Evolutionary conservation across 257 asterid species (phyloP).

Genomic region (Penstemon barbatus): DNA sequence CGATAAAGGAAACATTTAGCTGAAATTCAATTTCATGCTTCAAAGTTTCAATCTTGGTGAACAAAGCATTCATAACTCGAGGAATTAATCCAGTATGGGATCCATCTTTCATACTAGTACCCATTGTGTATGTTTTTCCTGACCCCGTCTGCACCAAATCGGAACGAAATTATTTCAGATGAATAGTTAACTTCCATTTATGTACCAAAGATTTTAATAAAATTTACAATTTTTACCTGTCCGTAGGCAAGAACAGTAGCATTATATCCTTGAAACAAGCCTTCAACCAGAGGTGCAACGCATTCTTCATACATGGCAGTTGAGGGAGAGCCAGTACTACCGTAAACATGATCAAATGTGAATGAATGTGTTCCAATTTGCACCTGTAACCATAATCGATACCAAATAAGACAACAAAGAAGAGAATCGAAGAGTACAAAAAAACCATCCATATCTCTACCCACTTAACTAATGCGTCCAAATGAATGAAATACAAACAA

Average conservation of each 20-base stretch:
- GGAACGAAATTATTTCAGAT: slow-evolving; percentile 16
- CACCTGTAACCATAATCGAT: slow-evolving; percentile 48
- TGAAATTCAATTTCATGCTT: slow-evolving; percentile 92
- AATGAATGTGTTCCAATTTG: slow-evolving; percentile 93
- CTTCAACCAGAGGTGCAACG: slow-evolving; percentile 91
- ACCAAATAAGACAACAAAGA: slow-evolving; percentile 7
- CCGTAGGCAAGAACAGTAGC: slow-evolving; percentile 99
- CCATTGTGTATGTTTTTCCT: slow-evolving; percentile 97
- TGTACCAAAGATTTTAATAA: neutral
- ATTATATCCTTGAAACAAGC: slow-evolving; percentile 96
- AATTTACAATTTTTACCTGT: slow-evolving; percentile 54
- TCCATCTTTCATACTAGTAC: slow-evolving; percentile 89
- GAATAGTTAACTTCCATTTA: neutral
- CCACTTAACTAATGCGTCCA: neutral
- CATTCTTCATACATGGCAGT: slow-evolving; percentile 91
- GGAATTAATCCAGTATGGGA: slow-evolving; percentile 82
- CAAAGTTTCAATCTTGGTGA: slow-evolving; percentile 77
- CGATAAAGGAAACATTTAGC: slow-evolving; percentile 88
- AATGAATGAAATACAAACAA: neutral
- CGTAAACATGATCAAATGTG: slow-evolving; percentile 96
- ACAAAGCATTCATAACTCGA: slow-evolving; percentile 78
- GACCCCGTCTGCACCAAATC: slow-evolving; percentile 86
- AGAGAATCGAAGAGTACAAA: neutral
- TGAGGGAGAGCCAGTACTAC: slow-evolving; percentile 78
- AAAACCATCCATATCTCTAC: no score